Evolutionary conservation across 345 rosid species (phyloP), one percentile per base, ranked within the genome.

Genomic region (Turnera subulata): DNA sequence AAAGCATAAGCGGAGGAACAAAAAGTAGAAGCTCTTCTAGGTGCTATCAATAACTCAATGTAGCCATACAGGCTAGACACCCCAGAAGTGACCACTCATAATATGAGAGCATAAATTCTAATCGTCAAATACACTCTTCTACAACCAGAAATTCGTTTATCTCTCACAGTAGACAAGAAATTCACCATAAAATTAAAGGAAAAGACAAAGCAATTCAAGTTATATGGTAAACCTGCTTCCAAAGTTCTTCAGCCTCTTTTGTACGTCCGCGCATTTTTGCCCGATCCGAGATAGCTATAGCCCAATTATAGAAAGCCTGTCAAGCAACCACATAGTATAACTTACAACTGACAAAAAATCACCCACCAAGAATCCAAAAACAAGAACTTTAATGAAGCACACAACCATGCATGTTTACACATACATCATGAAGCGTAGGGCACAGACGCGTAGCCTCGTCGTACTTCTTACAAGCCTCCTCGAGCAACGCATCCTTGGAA

Each of bases 251-350:
- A 58, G 96, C 99, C 76, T 94, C 97, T 80, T 89, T 94, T 50
- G 99, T 94, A 63, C 96, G 96, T 58, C 99, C 97, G 57, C 97
- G 97, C 92, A 87, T 87, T 82, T 88, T 94, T 53, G 99, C 99
- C 70, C 99, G 77, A 71, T 94, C 99, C 54, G 99, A 94, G 60
- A 94, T 90, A 53, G 99, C 99, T 65, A 94, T 94, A 39, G 99
- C 99, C 97, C 99, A 94, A 58, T 90, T 94, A 75, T 94, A 94
- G 79, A 82, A 94, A 55, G 99, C 99, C 99, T 94, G 67, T 48
- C 69, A 78, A 69, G 59, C 46, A 71, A 64, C 40, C 62, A 53
- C 38, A 39, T 29, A 61, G 6, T 52, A 16, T n/a, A 32, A 62
- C 22, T 46, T 50, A 29, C 56, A 56, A 29, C 12, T 10, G 15